phyloP scores from a whole-genome alignment of 2,329 filamentous ascomycete species.

The Gliomastix tumulicola region DNA sequence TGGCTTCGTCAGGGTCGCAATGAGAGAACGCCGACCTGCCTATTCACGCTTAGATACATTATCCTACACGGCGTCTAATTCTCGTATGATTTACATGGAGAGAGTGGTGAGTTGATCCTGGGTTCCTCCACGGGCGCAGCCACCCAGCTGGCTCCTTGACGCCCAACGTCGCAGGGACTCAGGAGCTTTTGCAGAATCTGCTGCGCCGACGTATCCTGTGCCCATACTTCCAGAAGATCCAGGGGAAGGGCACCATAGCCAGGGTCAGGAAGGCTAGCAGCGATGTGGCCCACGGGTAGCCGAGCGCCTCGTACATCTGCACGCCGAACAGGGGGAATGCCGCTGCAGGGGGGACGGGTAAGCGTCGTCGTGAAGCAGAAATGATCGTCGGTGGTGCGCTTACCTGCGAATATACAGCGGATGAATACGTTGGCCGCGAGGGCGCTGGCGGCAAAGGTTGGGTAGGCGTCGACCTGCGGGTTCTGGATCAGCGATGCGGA shows the following conservation, averaged over 20 bases:
- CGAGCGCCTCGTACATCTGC: constrained; percentile 64
- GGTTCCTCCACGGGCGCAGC: too few species aligned
- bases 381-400: too few species aligned
- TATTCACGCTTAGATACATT: too few species aligned
- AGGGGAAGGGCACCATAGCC: constrained; percentile 57
- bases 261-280: constrained; percentile 55
- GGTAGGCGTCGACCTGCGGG: constrained; percentile 65
- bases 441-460: constrained; percentile 66
- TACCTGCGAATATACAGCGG: constrained; percentile 65
- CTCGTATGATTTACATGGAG: too few species aligned
- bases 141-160: too few species aligned
- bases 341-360: too few species aligned
- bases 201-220: constrained; percentile 49
- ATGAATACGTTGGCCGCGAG: constrained; percentile 80
- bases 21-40: too few species aligned
- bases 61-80: too few species aligned
- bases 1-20: too few species aligned
- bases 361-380: too few species aligned
- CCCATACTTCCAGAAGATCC: constrained; percentile 54
- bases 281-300: constrained; percentile 62
- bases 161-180: background rate
- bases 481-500: background rate
- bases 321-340: constrained; percentile 70
- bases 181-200: constrained; percentile 36
- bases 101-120: too few species aligned